These are phyloP conservation scores for Phanerodontia chrysosporium DNA, from an alignment of 768 basidiomycete species.

Conservation along the genomic window DNA sequence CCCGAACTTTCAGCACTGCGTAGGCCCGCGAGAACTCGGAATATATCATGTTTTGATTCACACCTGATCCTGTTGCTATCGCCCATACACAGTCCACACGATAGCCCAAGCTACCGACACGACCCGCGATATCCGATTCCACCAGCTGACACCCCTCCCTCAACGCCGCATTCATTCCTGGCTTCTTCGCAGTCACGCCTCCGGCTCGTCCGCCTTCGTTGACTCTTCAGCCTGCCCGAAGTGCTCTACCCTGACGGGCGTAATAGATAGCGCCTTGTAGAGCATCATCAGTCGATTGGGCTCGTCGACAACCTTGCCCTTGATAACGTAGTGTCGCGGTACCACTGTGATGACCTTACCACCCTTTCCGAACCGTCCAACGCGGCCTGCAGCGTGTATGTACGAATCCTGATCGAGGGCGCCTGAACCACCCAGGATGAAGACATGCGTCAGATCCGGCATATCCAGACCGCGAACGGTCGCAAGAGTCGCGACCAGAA, in stretches of 20 bases:
- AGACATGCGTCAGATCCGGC: constrained; percentile 68
- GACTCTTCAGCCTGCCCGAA: constrained; percentile 39
- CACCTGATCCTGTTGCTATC: constrained; percentile 5
- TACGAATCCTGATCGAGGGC: constrained; percentile 54
- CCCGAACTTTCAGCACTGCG: not conserved
- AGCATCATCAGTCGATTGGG: constrained; percentile 40
- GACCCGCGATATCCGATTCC: not conserved
- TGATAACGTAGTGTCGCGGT: constrained; percentile 31
- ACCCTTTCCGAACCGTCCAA: constrained; percentile 63
- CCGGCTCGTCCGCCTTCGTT: no score
- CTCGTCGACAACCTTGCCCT: constrained; percentile 25
- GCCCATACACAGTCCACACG: constrained; percentile 5
- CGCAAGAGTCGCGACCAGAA: constrained; percentile 67
- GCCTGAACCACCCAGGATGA: constrained; percentile 59
- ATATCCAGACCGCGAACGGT: constrained; percentile 73
- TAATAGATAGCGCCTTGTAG: constrained; percentile 40
- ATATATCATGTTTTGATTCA: constrained; percentile 9
- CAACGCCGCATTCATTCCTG: not conserved
- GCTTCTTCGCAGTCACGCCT: no score
- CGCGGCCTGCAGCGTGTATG: constrained; percentile 67
- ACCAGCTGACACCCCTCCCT: not conserved
- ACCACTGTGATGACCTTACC: constrained; percentile 69
- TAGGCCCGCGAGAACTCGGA: not conserved
- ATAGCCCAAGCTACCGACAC: not conserved
- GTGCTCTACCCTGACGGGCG: constrained; percentile 43